Evolutionary conservation across 768 basidiomycete genomes (phyloP).

Genomic region (Lentinula aciculospora): DNA sequence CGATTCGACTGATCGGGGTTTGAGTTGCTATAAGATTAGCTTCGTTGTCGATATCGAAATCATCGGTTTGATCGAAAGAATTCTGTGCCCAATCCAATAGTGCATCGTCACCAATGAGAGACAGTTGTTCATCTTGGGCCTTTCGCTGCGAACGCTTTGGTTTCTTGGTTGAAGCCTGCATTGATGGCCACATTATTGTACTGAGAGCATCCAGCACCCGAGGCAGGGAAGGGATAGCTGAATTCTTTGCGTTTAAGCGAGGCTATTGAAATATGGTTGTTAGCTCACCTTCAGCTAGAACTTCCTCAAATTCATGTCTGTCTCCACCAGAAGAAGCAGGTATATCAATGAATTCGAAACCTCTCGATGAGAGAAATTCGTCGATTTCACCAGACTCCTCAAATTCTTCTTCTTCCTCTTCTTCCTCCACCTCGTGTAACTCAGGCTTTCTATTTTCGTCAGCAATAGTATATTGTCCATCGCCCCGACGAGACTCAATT

Average conservation of each 20-base stretch:
- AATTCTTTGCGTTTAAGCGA: background rate
- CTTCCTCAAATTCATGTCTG: constrained; percentile 1
- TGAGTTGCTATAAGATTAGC: constrained; percentile 7
- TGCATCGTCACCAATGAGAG: constrained; percentile 20
- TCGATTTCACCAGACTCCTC: constrained; percentile 57
- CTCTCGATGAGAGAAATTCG: constrained; percentile 57
- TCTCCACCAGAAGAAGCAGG: background rate
- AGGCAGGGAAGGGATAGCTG: constrained; percentile 49
- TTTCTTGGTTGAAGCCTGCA: constrained; percentile 37
- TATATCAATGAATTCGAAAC: constrained; percentile 74
- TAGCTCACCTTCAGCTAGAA: background rate
- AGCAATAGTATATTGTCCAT: background rate
- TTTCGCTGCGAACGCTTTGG: constrained; percentile 8
- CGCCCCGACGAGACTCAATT: constrained; percentile 23
- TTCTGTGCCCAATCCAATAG: constrained; percentile 38
- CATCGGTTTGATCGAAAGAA: constrained; percentile 30
- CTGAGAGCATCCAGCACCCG: constrained; percentile 76
- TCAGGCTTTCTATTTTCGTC: background rate
- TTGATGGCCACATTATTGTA: constrained; percentile 87
- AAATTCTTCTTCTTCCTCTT: constrained; percentile 21
- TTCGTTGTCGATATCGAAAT: constrained; percentile 14
- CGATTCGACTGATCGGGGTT: constrained; percentile 17
- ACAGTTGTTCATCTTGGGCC: background rate
- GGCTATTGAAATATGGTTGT: background rate
- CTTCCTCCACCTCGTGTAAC: constrained; percentile 8